A percentile compares a stretch with the other conserved stretches of the same genome.
Evolutionary conservation across 176 grass and related monocot species (phyloP).

Genomic region (sorghum (Sorghum bicolor)): DNA sequence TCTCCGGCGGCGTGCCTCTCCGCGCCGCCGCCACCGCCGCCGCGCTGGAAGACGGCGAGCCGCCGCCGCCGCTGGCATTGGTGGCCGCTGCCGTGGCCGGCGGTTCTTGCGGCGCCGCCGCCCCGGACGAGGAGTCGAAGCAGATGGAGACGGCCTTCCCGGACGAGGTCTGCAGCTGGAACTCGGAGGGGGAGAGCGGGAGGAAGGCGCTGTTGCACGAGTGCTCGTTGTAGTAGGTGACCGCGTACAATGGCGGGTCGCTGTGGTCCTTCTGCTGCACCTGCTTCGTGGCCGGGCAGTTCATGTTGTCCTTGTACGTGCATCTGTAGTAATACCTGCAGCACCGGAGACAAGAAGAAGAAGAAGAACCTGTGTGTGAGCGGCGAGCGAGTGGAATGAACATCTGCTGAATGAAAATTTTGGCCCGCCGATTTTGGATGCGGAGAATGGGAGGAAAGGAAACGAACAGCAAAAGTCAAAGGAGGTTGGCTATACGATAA

Average conservation of each 20-base stretch:
- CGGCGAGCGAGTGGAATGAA: neutral
- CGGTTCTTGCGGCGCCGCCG: conserved; percentile 18
- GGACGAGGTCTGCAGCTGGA: conserved; percentile 44
- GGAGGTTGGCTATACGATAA: neutral
- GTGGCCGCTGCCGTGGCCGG: neutral
- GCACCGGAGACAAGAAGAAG: neutral
- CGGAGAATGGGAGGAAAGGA: neutral
- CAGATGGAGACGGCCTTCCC: conserved; percentile 65
- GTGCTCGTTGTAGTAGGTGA: conserved; percentile 68
- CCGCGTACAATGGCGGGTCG: conserved; percentile 60
- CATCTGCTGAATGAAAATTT: neutral
- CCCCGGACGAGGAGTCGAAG: conserved; percentile 40
- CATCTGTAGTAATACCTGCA: conserved; percentile 67
- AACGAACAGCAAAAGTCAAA: neutral
- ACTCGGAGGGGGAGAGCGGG: conserved; percentile 46
- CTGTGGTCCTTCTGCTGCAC: conserved; percentile 64
- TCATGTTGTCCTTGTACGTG: conserved; percentile 66
- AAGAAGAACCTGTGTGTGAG: neutral
- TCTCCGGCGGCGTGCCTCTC: conserved; percentile 15
- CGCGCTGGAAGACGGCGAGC: conserved; percentile 40
- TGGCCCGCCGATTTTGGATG: neutral
- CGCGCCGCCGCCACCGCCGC: neutral
- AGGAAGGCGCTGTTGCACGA: conserved; percentile 57
- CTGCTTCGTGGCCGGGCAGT: conserved; percentile 61
- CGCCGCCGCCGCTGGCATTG: conserved; percentile 25